Evolutionary conservation across 441 rosid species (phyloP).

Genomic region (Gossypium gossypioides): DNA sequence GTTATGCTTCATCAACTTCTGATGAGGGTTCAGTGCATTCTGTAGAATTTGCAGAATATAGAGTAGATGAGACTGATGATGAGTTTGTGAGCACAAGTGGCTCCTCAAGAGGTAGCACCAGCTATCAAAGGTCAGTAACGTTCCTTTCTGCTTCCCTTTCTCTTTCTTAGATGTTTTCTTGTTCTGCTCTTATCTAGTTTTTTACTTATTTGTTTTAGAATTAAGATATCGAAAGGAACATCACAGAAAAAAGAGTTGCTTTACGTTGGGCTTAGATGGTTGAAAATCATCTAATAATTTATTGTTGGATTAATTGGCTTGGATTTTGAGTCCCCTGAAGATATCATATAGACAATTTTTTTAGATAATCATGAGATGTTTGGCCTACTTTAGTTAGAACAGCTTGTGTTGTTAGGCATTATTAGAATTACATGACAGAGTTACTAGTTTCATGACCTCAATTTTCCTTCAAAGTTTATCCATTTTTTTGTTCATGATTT

Average conservation of each 20-base stretch:
- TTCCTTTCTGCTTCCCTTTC: constrained; percentile 12
- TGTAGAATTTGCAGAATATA: constrained; percentile 61
- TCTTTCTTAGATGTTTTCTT: neutral
- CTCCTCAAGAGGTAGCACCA: constrained; percentile 48
- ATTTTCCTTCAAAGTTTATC: constrained; percentile 15
- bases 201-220: neutral
- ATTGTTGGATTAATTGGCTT: neutral
- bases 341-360: neutral
- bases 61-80: constrained; percentile 78
- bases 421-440: neutral
- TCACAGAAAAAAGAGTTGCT: neutral
- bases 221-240: neutral
- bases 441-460: neutral
- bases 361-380: neutral
- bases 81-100: constrained; percentile 50
- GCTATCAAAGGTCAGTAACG: constrained; percentile 60
- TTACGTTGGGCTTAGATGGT: neutral
- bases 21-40: constrained; percentile 89
- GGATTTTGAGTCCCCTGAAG: neutral
- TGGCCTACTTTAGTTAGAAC: neutral
- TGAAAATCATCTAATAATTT: neutral
- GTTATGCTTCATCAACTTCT: constrained; percentile 69
- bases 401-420: constrained; percentile 4
- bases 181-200: neutral
- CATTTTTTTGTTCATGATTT: constrained; percentile 17